phyloP scores from a whole-genome alignment of 805 yeast species.

The Brettanomyces custersianus region DNA sequence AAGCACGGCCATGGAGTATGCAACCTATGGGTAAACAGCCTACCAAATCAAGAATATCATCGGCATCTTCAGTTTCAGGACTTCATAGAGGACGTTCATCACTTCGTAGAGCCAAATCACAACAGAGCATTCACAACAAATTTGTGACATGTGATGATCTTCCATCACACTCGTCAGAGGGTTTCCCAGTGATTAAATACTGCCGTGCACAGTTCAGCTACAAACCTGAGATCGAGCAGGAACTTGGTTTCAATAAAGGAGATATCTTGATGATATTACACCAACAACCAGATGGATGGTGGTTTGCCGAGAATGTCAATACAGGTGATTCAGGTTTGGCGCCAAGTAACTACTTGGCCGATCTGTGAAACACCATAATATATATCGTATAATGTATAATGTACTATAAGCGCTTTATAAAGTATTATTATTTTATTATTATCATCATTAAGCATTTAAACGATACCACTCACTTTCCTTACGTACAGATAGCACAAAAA shows the following conservation, averaged over 20 bases:
- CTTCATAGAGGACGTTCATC: conserved; percentile 8
- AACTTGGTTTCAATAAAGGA: conserved; percentile 48
- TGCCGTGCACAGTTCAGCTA: conserved; percentile 50
- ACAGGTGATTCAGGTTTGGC: conserved; percentile 45
- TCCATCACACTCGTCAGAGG: conserved; percentile 43
- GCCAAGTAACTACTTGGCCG: conserved; percentile 49
- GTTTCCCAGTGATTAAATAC: conserved; percentile 43
- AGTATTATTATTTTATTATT: no score
- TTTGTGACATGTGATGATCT: conserved; percentile 21
- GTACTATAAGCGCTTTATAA: no score
- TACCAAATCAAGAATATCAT: not conserved
- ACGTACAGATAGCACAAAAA: conserved; percentile 39
- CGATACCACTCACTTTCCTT: conserved; percentile 29
- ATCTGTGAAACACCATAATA: conserved; percentile 11
- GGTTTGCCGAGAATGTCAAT: conserved; percentile 54
- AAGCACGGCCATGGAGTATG: not conserved
- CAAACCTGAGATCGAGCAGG: conserved; percentile 52
- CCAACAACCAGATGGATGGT: conserved; percentile 67
- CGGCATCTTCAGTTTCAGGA: not conserved
- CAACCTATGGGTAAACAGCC: not conserved
- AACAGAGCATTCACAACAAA: conserved; percentile 16
- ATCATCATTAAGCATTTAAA: conserved; percentile 6
- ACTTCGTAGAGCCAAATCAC: conserved; percentile 23
- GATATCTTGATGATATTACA: conserved; percentile 44
- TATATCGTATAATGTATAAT: no score